phyloP scores from a whole-genome alignment of 495 filamentous ascomycete species.

The Aspergillus egyptiacus region DNA sequence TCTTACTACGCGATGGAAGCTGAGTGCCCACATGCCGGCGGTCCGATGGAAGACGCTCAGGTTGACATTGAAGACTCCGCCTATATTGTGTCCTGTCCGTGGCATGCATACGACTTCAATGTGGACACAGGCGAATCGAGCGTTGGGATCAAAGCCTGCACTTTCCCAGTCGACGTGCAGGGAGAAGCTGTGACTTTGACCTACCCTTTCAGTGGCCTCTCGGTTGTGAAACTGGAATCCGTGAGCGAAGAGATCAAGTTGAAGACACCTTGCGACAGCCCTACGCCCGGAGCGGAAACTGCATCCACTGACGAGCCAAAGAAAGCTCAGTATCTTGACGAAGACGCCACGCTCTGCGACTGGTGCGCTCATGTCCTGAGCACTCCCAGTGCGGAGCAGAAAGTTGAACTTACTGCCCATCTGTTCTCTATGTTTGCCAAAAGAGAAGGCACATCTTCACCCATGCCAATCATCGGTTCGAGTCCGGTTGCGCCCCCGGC shows the following conservation, averaged over 20 bases:
- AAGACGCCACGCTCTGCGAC: constrained; percentile 44
- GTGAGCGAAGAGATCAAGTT: constrained; percentile 48
- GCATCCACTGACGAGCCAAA: background rate
- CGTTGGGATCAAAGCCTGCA: constrained; percentile 48
- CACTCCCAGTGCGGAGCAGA: constrained; percentile 46
- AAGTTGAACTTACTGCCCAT: constrained; percentile 47
- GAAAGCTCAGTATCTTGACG: constrained; percentile 31
- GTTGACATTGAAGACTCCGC: constrained; percentile 51
- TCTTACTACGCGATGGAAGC: constrained; percentile 51
- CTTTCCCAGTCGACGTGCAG: constrained; percentile 41
- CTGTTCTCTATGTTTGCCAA: constrained; percentile 41
- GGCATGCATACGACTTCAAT: constrained; percentile 54
- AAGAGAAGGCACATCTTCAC: constrained; percentile 33
- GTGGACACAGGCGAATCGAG: constrained; percentile 52
- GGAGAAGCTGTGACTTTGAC: constrained; percentile 32
- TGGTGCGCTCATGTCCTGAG: constrained; percentile 49
- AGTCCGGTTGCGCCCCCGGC: constrained; percentile 33
- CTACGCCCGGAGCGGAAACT: background rate
- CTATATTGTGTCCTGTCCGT: constrained; percentile 49
- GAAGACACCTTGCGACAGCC: constrained; percentile 21
- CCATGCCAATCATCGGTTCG: constrained; percentile 42
- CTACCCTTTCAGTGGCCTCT: constrained; percentile 22
- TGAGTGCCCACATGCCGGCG: constrained; percentile 48
- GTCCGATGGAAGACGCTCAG: constrained; percentile 45
- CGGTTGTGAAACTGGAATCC: constrained; percentile 33